Conservation (phyloP, 129 eudicot genomes). For the Silybum marianum region DNA sequence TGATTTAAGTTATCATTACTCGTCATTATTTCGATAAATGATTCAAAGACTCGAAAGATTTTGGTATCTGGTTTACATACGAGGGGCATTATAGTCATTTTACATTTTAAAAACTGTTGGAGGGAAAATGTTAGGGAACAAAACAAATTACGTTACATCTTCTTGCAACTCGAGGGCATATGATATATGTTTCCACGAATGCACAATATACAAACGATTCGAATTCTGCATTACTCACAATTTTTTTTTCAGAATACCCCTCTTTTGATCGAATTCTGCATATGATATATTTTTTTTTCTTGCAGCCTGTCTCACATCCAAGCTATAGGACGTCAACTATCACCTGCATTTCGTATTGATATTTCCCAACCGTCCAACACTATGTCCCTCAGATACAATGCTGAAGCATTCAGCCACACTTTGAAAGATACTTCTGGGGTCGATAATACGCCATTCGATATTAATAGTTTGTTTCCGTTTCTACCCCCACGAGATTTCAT, state of each 20-base stretch:
- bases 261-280: neutral
- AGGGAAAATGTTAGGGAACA: too few species aligned
- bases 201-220: neutral
- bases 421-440: conserved; percentile 22
- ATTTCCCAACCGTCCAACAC: conserved; percentile 36
- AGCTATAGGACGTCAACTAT: conserved; percentile 47
- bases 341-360: conserved; percentile 55
- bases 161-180: too few species aligned
- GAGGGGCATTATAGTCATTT: too few species aligned
- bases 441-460: conserved; percentile 10
- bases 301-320: conserved; percentile 64
- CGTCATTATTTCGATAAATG: too few species aligned
- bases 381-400: conserved; percentile 42
- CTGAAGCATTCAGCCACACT: conserved; percentile 27
- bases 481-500: conserved; percentile 3
- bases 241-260: neutral
- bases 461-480: conserved; percentile 22
- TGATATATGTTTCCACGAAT: too few species aligned
- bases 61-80: too few species aligned
- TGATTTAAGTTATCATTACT: too few species aligned
- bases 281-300: too few species aligned
- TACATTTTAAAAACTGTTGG: too few species aligned
- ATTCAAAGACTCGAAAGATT: too few species aligned
- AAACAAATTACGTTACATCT: neutral
- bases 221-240: neutral